Percentiles rank a stretch among this genome's conserved stretches.
phyloP scores from a whole-genome alignment of 2,329 filamentous ascomycete genomes.

The Claviceps spartinae region DNA sequence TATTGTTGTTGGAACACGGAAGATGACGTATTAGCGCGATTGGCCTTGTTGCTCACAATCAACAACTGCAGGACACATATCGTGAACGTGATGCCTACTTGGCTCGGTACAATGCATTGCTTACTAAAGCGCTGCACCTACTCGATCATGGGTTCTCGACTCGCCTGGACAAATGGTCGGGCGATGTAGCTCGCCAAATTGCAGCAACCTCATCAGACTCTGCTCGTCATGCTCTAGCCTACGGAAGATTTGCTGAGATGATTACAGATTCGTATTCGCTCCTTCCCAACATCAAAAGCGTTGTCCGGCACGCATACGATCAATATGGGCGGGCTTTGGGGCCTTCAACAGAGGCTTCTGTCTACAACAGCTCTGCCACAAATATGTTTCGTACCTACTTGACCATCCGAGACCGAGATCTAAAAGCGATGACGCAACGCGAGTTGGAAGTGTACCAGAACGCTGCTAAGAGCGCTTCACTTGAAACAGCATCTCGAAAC shows the following conservation, averaged over 20 bases:
- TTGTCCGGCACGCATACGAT: constrained; percentile 38
- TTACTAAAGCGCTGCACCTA: constrained; percentile 52
- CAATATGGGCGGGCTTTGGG: constrained; percentile 32
- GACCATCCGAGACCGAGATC: constrained; percentile 37
- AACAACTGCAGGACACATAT: constrained; percentile 50
- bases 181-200: constrained; percentile 42
- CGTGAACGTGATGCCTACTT: constrained; percentile 80
- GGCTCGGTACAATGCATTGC: constrained; percentile 70
- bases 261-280: constrained; percentile 42
- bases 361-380: constrained; percentile 39
- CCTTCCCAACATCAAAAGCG: constrained; percentile 40
- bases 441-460: constrained; percentile 41
- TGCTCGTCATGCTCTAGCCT: constrained; percentile 44
- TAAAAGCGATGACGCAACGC: constrained; percentile 37
- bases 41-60: not conserved
- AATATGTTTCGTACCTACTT: constrained; percentile 42
- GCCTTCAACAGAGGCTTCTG: constrained; percentile 31
- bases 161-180: constrained; percentile 37
- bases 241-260: constrained; percentile 46
- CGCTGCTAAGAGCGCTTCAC: constrained; percentile 33
- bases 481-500: constrained; percentile 43
- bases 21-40: not conserved
- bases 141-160: constrained; percentile 43
- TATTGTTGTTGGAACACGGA: not conserved
- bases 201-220: constrained; percentile 42